Conservation (phyloP, 2,329 filamentous ascomycete genomes). For the Hypoxylon sp. region DNA sequence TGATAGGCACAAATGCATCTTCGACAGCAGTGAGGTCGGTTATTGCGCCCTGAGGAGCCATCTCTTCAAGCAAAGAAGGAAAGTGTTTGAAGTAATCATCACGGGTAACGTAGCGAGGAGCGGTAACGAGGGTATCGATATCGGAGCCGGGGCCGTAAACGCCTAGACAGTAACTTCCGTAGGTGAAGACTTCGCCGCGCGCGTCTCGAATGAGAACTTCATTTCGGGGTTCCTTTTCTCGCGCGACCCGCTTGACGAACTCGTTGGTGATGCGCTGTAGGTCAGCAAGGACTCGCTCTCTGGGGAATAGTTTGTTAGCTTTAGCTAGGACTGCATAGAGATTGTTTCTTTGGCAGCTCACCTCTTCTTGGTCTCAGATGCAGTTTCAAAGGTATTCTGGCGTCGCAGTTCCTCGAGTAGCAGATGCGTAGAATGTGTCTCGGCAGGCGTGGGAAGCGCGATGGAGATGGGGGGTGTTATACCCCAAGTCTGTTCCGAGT, state of each 20-base stretch:
- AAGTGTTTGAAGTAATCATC: constrained; percentile 94
- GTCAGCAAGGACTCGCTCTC: constrained; percentile 77
- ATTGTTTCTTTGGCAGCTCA: constrained; percentile 51
- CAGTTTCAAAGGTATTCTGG: constrained; percentile 91
- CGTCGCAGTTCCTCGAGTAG: constrained; percentile 86
- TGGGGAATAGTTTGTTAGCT: constrained; percentile 51
- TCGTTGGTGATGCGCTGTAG: constrained; percentile 85
- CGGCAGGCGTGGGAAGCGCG: constrained; percentile 78
- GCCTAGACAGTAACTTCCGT: constrained; percentile 93
- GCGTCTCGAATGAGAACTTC: constrained; percentile 83
- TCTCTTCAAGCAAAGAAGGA: constrained; percentile 79
- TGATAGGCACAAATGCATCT: constrained; percentile 95
- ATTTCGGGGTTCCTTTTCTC: constrained; percentile 76
- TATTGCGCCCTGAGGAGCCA: constrained; percentile 82
- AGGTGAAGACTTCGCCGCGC: constrained; percentile 93
- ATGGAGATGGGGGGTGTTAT: constrained; percentile 87
- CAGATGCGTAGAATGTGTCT: constrained; percentile 80
- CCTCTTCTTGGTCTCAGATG: constrained; percentile 86
- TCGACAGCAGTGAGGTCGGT: constrained; percentile 86
- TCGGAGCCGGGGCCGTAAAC: constrained; percentile 96
- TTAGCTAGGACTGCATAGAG: constrained; percentile 52
- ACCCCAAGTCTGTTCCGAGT: constrained; percentile 60
- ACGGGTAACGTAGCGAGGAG: constrained; percentile 86
- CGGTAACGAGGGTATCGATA: constrained; percentile 95
- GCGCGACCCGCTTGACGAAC: constrained; percentile 86